These are phyloP conservation scores for Trichoderma sp. DNA, from an alignment of 2,329 filamentous ascomycete species.

Conservation along the genomic window DNA sequence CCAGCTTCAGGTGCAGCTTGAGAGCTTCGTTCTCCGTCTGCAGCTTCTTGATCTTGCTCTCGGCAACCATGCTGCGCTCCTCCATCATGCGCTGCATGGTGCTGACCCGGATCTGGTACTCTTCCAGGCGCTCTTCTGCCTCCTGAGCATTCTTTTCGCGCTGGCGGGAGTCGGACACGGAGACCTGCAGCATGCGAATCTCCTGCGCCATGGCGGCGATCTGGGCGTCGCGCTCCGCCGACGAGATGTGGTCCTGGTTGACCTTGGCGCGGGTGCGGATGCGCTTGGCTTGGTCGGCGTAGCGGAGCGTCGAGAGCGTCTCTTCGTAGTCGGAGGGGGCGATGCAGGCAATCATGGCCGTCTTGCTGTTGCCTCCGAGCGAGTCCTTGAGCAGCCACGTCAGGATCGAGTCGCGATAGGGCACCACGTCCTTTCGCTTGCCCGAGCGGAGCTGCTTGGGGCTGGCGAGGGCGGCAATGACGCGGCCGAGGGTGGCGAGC, in stretches of 20 bases:
- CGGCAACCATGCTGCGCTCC: conserved; percentile 83
- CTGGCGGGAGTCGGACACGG: conserved; percentile 63
- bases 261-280: conserved; percentile 93
- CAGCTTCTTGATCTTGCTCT: conserved; percentile 89
- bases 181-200: conserved; percentile 83
- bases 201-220: conserved; percentile 94
- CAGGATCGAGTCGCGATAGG: conserved; percentile 86
- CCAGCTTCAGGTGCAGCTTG: conserved; percentile 83
- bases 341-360: conserved; percentile 98
- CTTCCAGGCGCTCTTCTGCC: conserved; percentile 83
- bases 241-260: conserved; percentile 92
- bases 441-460: conserved; percentile 60
- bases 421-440: conserved; percentile 70
- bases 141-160: conserved; percentile 76
- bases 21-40: conserved; percentile 90
- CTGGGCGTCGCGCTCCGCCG: conserved; percentile 90
- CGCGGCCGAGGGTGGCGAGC: conserved; percentile 88
- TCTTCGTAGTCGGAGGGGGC: conserved; percentile 95
- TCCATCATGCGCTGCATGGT: conserved; percentile 96
- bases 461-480: conserved; percentile 87
- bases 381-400: conserved; percentile 93
- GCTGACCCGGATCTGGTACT: conserved; percentile 88
- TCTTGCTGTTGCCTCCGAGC: conserved; percentile 94
- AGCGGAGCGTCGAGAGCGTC: conserved; percentile 91
- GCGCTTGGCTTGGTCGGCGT: conserved; percentile 95